These are phyloP conservation scores for Durusdinium trenchii DNA, from an alignment of 73 alveolate species.

Conservation along the genomic window DNA sequence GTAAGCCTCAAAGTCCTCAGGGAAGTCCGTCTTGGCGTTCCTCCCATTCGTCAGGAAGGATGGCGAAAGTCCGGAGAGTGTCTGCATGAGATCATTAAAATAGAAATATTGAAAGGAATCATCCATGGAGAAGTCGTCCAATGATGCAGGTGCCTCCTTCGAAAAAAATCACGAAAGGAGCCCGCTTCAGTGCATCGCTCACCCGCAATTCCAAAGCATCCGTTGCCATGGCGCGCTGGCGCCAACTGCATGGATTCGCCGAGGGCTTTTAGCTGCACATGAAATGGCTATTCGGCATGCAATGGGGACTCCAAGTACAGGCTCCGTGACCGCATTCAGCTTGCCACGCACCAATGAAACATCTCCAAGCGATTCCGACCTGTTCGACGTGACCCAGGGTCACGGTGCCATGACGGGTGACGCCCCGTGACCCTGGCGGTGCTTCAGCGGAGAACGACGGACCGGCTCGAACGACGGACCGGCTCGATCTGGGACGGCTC, in stretches of 20 bases:
- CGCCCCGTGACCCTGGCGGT: too few species aligned
- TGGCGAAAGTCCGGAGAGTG: conserved; percentile 35
- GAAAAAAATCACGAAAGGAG: conserved; percentile 46
- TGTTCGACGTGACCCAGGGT: too few species aligned
- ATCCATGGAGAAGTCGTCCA: conserved; percentile 45
- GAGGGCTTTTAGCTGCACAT: too few species aligned
- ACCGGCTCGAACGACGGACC: too few species aligned
- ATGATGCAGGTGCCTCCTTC: conserved; percentile 35
- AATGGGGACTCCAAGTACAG: not conserved
- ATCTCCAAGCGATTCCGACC: too few species aligned
- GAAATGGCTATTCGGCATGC: not conserved
- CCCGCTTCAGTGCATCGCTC: not conserved
- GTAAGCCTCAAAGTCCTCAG: conserved; percentile 73
- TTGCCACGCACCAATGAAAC: not conserved
- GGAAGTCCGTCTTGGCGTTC: conserved; percentile 76
- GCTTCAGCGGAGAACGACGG: too few species aligned
- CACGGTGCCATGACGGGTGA: too few species aligned
- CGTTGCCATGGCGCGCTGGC: not conserved
- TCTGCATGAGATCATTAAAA: conserved; percentile 55
- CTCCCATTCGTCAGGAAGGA: conserved; percentile 65
- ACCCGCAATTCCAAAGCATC: not conserved
- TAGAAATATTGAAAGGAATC: conserved; percentile 20
- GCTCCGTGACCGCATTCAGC: too few species aligned
- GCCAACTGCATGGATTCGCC: too few species aligned
- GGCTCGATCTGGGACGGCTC: too few species aligned